Evolutionary conservation across 2,329 filamentous ascomycete species (phyloP), one percentile per base, ranked within the genome.

Genomic region (Aspergillus felis): DNA sequence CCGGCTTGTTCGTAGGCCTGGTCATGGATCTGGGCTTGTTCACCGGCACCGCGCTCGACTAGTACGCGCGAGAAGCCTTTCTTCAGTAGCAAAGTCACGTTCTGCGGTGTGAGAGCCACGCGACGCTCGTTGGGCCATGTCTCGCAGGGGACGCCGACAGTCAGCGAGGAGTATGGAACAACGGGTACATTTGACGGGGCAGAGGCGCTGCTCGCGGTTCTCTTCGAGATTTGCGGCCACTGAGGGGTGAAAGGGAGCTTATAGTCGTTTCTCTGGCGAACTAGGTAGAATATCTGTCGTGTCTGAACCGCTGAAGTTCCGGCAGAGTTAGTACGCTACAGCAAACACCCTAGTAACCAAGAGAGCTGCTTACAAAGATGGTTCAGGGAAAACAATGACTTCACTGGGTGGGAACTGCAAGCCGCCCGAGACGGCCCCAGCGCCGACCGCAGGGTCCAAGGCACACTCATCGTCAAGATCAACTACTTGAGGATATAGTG

Each of bases 81-180:
- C 73, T 95, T 95, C 61, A 92, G 84, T 1, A 96, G 78, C 1
- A 95, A 78, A 1, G 87, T 83, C 17, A 92, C 90, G 77, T 96
- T 96, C 62, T 90, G 85, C 1, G 92, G 92, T 0, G 90, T 93
- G 56, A 96, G 82, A 29, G 92, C 90, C 14, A 96, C 91, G 52
- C 92, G 89, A 46, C 88, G 86, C 77, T 96, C 92, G 57, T 87
- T 85, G 0, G 86, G 84, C 66, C 84, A 91, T n/a, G 84, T 88
- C 74, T 96, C 92, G 57, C 83, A 85, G 14, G 91, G 91, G 3
- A 94, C 84, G 57, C 91, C 91, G 50, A 96, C 85, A 3, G 86
- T 89, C 56, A 96, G 82, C 48, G 87, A 79, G 22, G 82, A 78
- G 72, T 92, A 95, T 0, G 91, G 89, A 25, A 71, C 67, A 44